Evolutionary conservation across 192 early-diverging fungal species (phyloP), one percentile per base, ranked within the genome.

Genomic region (Coemansia asiatica): DNA sequence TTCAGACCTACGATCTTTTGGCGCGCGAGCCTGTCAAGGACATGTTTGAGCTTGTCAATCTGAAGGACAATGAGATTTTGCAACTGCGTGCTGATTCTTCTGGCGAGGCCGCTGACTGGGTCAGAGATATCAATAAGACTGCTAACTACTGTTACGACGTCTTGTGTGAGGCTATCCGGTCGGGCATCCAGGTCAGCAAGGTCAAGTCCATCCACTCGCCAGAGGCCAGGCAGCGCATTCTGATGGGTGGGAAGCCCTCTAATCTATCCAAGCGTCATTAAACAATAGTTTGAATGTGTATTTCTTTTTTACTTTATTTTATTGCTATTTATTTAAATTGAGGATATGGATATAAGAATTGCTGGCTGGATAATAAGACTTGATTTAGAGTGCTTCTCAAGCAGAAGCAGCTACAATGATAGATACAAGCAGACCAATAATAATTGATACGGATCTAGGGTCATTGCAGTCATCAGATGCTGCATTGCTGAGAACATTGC

Each of bases 131-230:
- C 23, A 80, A 74, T 68, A 74, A 68, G 62, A 80, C 77, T 1
- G 57, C 77, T 22, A 68, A 80, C 59, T 64, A 74, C 66, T 80
- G 77, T 63, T 80, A 80, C 59, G 67, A 74, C 46, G 72, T 80
- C 44, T 62, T 80, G 68, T 74, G 77, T 48, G 77, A 80, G 56
- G 77, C 77, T 2, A 64, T 80, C 26, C 68, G 72, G 58, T 74
- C 77, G 38, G 77, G 77, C 1, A 80, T 80, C 58, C 77, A 80
- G 55, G 71, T 80, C 59, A 74, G 77, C 77, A 80, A 80, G 59
- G 77, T 80, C 68, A 80, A 80, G 69, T 80, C 77, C 2, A 69
- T 80, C 25, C 74, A 74, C 47, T 80, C 77, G 62, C 65, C 68
- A 1, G 77, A 80, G 27, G 77, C 77, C 19, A 58, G 77, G 10